These are phyloP conservation scores for Penicillium angulare DNA, from an alignment of 495 filamentous ascomycete genomes.

Conservation along the genomic window DNA sequence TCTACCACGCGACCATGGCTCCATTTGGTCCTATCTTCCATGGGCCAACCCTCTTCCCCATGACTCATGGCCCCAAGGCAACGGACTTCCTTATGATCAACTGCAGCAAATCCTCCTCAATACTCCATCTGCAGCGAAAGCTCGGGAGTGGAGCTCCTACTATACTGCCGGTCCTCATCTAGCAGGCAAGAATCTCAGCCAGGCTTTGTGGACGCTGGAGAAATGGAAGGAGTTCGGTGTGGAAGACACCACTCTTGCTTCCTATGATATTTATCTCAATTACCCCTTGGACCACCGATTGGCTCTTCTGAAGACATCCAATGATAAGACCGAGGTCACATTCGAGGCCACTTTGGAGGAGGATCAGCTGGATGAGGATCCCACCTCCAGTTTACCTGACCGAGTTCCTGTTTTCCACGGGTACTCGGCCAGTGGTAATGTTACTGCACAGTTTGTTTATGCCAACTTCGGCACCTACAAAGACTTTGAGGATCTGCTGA, in stretches of 20 bases:
- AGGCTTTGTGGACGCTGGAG: slow-evolving; percentile 85
- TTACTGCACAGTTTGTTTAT: slow-evolving; percentile 78
- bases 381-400: slow-evolving; percentile 66
- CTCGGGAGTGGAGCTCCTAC: slow-evolving; percentile 82
- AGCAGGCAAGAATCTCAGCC: slow-evolving; percentile 80
- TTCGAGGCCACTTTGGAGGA: slow-evolving; percentile 84
- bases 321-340: slow-evolving; percentile 46
- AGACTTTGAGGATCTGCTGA: slow-evolving; percentile 81
- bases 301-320: slow-evolving; percentile 64
- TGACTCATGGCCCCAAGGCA: slow-evolving; percentile 39
- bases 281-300: slow-evolving; percentile 80
- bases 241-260: slow-evolving; percentile 62
- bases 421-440: slow-evolving; percentile 89
- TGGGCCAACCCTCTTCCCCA: slow-evolving; percentile 39
- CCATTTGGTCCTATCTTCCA: slow-evolving; percentile 42
- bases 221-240: slow-evolving; percentile 85
- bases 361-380: slow-evolving; percentile 81
- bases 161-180: slow-evolving; percentile 89
- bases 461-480: slow-evolving; percentile 84
- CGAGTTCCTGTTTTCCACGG: slow-evolving; percentile 93
- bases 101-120: slow-evolving; percentile 67
- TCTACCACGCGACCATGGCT: slow-evolving; percentile 35
- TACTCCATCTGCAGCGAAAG: slow-evolving; percentile 67
- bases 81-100: slow-evolving; percentile 61
- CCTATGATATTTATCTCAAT: slow-evolving; percentile 90